phyloP scores from a whole-genome alignment of 164 flowering plant species.

The Houttuynia cordata region DNA sequence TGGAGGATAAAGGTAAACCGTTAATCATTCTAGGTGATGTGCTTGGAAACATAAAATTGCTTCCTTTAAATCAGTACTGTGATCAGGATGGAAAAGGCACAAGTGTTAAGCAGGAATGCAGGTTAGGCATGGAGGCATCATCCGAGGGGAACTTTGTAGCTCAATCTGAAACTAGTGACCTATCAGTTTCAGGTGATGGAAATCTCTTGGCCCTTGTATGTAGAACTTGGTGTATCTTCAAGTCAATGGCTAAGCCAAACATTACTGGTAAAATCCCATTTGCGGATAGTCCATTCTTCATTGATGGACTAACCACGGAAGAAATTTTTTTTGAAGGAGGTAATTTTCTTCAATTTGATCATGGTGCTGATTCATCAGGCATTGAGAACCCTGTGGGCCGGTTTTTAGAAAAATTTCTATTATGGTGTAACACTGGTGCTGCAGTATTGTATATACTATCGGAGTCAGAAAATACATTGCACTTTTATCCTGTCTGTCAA shows the following conservation, averaged over 20 bases:
- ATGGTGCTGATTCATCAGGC: constrained; percentile 3
- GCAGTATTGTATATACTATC: constrained; percentile 44
- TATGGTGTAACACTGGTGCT: constrained; percentile 64
- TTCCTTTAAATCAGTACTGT: constrained; percentile 38
- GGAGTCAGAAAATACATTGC: constrained; percentile 25
- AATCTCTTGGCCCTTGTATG: constrained; percentile 47
- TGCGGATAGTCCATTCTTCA: constrained; percentile 23
- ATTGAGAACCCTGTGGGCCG: constrained; percentile 8
- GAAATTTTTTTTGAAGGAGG: constrained; percentile 38
- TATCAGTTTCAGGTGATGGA: constrained; percentile 39
- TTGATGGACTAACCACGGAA: constrained; percentile 16
- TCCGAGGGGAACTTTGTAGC: constrained; percentile 19
- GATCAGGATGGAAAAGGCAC: constrained; percentile 23
- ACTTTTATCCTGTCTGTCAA: constrained; percentile 26
- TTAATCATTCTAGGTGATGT: constrained; percentile 47
- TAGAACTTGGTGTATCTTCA: constrained; percentile 48
- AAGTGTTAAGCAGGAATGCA: constrained; percentile 18
- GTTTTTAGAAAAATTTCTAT: constrained; percentile 24
- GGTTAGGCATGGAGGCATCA: constrained; percentile 17
- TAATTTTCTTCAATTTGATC: constrained; percentile 35
- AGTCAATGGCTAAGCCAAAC: constrained; percentile 25
- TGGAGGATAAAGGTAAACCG: constrained; percentile 28
- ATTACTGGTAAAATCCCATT: constrained; percentile 53
- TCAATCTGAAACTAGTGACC: constrained; percentile 21
- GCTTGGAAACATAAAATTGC: constrained; percentile 36